These are phyloP conservation scores for Boletus eberwhitei DNA, from an alignment of 768 basidiomycete species.

Conservation along the genomic window DNA sequence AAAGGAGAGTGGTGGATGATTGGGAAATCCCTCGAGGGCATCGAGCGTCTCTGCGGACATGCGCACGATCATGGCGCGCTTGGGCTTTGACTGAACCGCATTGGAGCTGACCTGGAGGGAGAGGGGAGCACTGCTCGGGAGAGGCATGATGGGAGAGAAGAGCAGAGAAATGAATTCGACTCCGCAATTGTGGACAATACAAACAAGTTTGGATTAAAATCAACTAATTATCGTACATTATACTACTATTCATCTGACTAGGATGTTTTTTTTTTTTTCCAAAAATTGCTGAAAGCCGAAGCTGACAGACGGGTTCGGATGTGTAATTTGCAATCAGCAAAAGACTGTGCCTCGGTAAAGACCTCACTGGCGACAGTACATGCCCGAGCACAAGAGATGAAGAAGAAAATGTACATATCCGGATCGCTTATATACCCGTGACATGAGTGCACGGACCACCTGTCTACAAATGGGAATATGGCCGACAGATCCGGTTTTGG, in stretches of 20 bases:
- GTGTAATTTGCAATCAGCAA: conserved; percentile 98
- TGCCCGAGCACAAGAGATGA: conserved; percentile 93
- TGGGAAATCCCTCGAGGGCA: conserved; percentile 51
- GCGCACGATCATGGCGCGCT: conserved; percentile 73
- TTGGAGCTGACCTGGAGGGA: conserved; percentile 57
- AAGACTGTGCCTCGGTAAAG: conserved; percentile 91
- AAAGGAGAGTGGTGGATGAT: conserved; percentile 49
- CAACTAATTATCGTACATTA: too few relatives aligned
- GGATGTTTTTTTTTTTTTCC: conserved; percentile 38
- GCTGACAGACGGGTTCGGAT: conserved; percentile 91
- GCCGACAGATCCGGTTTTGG: background rate
- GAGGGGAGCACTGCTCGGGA: conserved; percentile 52
- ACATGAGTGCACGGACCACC: background rate
- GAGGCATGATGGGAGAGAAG: conserved; percentile 51
- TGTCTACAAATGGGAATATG: background rate
- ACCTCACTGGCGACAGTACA: conserved; percentile 96
- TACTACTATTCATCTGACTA: too few relatives aligned
- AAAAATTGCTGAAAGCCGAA: conserved; percentile 93
- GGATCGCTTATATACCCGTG: background rate
- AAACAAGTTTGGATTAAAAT: too few relatives aligned
- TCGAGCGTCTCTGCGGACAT: conserved; percentile 72
- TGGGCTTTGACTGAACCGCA: conserved; percentile 55
- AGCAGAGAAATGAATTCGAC: too few relatives aligned
- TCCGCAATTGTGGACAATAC: too few relatives aligned
- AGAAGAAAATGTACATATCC: conserved; percentile 23